Base-by-base conservation (phyloP, 177 flowering plant species). In the Vitis hybrid region DNA sequence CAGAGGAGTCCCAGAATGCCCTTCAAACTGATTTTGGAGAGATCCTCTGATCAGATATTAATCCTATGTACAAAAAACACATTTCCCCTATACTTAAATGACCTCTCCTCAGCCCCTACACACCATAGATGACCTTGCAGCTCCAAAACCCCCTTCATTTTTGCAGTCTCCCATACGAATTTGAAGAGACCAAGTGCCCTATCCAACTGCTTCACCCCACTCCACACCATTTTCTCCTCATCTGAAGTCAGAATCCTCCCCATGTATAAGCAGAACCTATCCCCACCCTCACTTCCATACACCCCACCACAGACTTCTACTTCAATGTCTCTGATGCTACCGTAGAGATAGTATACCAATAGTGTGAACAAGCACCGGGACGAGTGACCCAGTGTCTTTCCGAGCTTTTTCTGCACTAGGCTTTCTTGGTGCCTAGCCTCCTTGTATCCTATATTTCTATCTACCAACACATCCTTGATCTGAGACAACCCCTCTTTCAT, bases 401-500 rank as follows among this genome's bases (percentile, higher is more conserved):
- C 39, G 0, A 93, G 83, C 66, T 83, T 93, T 83, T 89, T 91
- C 62, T 82, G 87, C 72, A 91, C 90, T 20, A 90, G 74, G 82
- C 77, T 76, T 48, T 91, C 93, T 65, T 88, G 93, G 69, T 81
- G 85, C 7, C 79, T 75, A 49, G 76, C 82, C 67, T 91, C 97
- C 79, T 74, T 89, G 78, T 89, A 91, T 63, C 95, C 95, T n/a
- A 87, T 82, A 39, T 80, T 82, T 74, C 74, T 85, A 51, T 86
- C 94, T 49, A 87, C 62, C 70, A 87, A 65, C 14, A 93, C 87
- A 75, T 93, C 91, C 79, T 81, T 91, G 51, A 95, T 85, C 76
- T 93, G 98, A 62, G 71, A 78, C 33, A 95, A 64, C 22, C 99
- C 99, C 83, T 95, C 97, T 82, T 85, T 93, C 97, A 93, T 89